A percentile compares a stretch with the other conserved stretches of the same genome.
Evolutionary conservation across 225 moss, liverwort and hornwort species (phyloP).

Genomic region (Physcomitrium patens): DNA sequence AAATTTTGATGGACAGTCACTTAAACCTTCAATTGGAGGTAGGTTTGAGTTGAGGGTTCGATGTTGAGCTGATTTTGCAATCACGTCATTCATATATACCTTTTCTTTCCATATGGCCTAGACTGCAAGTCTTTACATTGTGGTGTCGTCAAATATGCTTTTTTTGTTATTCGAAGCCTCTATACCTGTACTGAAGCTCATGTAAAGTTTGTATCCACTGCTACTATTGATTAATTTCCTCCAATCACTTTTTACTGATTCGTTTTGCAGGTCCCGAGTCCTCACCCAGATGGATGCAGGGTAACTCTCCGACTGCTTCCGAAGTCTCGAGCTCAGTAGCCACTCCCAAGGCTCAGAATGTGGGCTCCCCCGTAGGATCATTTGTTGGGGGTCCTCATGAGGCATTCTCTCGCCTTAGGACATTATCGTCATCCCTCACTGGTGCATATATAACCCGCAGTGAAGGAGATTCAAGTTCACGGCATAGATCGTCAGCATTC

Average conservation of each 20-base stretch:
- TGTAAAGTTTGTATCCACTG: not conserved
- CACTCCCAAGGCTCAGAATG: slow-evolving; percentile 43
- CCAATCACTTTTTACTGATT: slow-evolving; percentile 5
- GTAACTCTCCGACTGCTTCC: slow-evolving; percentile 55
- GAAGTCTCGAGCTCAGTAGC: slow-evolving; percentile 57
- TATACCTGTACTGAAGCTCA: not conserved
- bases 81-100: not conserved
- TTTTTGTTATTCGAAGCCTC: not conserved
- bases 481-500: slow-evolving; percentile 53
- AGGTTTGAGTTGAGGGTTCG: slow-evolving; percentile 14
- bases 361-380: slow-evolving; percentile 53
- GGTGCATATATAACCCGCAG: slow-evolving; percentile 45
- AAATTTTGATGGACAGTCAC: slow-evolving; percentile 40
- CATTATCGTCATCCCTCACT: slow-evolving; percentile 51
- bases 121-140: not conserved
- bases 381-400: slow-evolving; percentile 71
- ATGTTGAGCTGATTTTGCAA: not conserved
- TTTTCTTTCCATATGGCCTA: not conserved
- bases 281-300: slow-evolving; percentile 56
- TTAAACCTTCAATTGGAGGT: slow-evolving; percentile 53
- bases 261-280: slow-evolving; percentile 42
- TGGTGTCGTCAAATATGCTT: slow-evolving; percentile 5
- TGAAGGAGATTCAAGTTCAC: slow-evolving; percentile 70
- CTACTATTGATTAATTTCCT: not conserved
- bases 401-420: slow-evolving; percentile 54